Evolutionary conservation across 192 early-diverging fungal genomes (phyloP), one percentile per base, ranked within the genome.

Genomic region (Linnemannia elongata): DNA sequence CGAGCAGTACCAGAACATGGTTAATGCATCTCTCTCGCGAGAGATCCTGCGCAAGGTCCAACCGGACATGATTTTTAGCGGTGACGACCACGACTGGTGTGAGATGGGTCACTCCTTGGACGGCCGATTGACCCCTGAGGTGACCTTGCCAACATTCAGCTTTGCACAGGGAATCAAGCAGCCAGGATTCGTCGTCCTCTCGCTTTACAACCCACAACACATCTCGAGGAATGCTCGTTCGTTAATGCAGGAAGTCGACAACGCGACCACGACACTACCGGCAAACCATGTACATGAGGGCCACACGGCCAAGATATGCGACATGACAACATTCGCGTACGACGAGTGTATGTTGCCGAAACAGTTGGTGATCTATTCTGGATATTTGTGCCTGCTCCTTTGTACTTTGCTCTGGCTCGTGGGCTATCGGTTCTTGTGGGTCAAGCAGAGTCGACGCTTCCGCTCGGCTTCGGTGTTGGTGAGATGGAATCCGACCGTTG

Each of bases 11-110:
- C 95, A 97, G 78, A 96, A 97, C 81, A 88, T 97, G 77, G 86
- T 98, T 7, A 85, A 82, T 6, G 74, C 90, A n/a, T 75, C 89
- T 30, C 82, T 96, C 0, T 91, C 95, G 0, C 69, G 77, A 20
- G 44, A 87, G 22, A 90, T 99, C 30, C 80, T 98, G 24, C 69
- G 88, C 0, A 82, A 49, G 0, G 87, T 96, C 24, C 77, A 91
- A 57, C 96, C 97, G 0, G 75, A 79, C 0, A 85, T 94, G 0
- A 89, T 97, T 9, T 94, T 98, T 63, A 95, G 94, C 74, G 97
- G 96, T 39, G 97, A 99, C 79, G 96, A 99, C 82, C 97, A 99
- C 78, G 97, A 98, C 78, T 94, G 94, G 69, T 99, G 97, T 82
- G 90, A 89, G 45, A 79, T 94, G 1, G 27, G 74, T 1, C 95